Evolutionary conservation across 768 basidiomycete genomes (phyloP).

Genomic region (Tylopilus sp.): DNA sequence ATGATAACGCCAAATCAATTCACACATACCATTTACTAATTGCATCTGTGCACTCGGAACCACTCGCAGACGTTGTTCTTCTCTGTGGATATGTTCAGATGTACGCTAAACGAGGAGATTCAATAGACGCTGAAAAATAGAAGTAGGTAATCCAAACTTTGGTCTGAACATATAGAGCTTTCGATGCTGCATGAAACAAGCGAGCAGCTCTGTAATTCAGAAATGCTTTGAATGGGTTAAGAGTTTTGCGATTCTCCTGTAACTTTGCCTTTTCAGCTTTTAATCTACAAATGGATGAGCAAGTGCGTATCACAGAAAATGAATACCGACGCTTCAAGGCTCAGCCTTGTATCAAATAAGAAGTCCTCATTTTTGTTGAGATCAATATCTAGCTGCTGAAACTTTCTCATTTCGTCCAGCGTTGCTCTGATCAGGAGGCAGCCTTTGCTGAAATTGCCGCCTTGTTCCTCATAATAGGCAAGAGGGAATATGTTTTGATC

Average conservation of each 20-base stretch:
- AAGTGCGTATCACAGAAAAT: not conserved
- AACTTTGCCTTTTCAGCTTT: not conserved
- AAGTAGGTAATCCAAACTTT: not conserved
- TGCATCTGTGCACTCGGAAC: slow-evolving; percentile 4
- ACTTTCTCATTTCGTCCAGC: not conserved
- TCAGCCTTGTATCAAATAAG: not conserved
- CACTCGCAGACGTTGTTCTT: not conserved
- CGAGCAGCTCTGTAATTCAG: not conserved
- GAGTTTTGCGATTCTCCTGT: not conserved
- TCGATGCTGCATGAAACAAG: not conserved
- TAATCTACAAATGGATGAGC: not conserved
- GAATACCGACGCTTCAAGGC: not conserved
- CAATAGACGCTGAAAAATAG: not conserved
- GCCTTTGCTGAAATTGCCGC: not conserved
- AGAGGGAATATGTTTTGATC: not conserved
- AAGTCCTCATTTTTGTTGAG: not conserved
- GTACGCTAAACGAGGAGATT: not conserved
- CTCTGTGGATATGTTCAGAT: slow-evolving; percentile 8
- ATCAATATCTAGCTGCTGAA: not conserved
- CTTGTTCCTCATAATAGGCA: not conserved
- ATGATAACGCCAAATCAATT: not conserved
- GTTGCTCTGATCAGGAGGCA: not conserved
- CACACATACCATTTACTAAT: not conserved
- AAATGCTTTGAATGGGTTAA: not conserved
- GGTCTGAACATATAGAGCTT: not conserved